Base-by-base conservation (phyloP, 768 basidiomycete species). In the Psilocybe sp. region DNA sequence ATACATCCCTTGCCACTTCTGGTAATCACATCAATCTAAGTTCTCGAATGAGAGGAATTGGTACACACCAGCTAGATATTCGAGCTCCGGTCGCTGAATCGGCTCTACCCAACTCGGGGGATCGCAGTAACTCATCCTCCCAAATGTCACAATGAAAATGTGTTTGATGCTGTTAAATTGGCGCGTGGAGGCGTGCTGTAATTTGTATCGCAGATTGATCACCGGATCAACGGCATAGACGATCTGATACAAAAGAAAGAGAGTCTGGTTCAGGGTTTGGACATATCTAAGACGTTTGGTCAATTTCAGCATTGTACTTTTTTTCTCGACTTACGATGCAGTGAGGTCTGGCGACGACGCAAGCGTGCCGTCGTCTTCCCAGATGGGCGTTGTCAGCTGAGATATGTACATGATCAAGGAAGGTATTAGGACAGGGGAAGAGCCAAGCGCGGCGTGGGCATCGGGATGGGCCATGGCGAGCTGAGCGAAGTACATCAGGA, bases 131-230 rank as follows among this genome's bases (percentile, higher is more conserved):
- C 84, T 82, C 41, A 93, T 68, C 53, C 89, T 76, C 35, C 90
- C 87, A 47, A 93, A 79, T 0, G 83, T 80, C n/a, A 90, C 82
- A 23, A 84, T 79, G 60, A 90, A 91, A 61, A 83, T 75, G 56
- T 92, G 83, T 11, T 72, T 72, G 20, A 88, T 65, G 31, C 82
- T 83, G 56, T 78, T 82, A 60, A 85, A 85, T 23, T 73, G 70
- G 31, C 80, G 77, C 41, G 69, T 67, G 11, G 77, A 69, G 13
- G 82, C 78, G 37, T 74, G 69, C 49, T 79, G 77, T 28, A 92
- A 74, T 60, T 80, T 81, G 34, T 75, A 72, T 36, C 80, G 77
- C 46, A 91, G 67, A 60, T 81, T 76, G 41, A 80, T 62, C 10
- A 67, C 64, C 11, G 79, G 65, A 6, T 76, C 73, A 19, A 69